Conservation (phyloP, 192 early-diverging fungal genomes). For the Linnemannia hyalina region DNA sequence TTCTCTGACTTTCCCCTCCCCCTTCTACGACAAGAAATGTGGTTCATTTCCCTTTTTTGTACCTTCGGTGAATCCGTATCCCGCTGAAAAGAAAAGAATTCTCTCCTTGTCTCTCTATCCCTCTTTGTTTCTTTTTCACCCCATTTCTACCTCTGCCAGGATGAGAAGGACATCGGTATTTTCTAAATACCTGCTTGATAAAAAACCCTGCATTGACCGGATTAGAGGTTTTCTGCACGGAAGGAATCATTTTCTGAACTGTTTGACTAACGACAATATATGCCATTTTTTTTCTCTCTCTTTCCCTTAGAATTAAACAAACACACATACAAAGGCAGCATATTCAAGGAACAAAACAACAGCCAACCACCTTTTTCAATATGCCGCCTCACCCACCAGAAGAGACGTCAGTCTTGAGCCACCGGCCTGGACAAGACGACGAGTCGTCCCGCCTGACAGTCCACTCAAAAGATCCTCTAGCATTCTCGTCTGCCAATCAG, state of each 20-base stretch:
- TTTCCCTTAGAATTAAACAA: not conserved
- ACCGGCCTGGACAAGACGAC: constrained; percentile 17
- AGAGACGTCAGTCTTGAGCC: constrained; percentile 31
- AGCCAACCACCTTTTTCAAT: not conserved
- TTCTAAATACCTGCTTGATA: not conserved
- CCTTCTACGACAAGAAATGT: not conserved
- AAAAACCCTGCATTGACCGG: no score
- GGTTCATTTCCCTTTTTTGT: not conserved
- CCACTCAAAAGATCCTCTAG: constrained; percentile 33
- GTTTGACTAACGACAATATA: no score
- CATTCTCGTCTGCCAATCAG: not conserved
- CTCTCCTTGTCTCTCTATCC: not conserved
- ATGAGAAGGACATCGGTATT: not conserved
- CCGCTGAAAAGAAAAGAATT: not conserved
- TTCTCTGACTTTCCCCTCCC: not conserved
- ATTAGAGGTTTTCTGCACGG: no score
- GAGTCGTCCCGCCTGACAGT: constrained; percentile 14
- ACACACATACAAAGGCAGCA: not conserved
- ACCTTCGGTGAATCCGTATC: not conserved
- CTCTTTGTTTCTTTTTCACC: not conserved
- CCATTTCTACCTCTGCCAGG: not conserved
- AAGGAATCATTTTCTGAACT: no score
- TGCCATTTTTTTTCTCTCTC: no score
- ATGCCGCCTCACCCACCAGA: constrained; percentile 45
- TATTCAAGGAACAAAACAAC: not conserved